Evolutionary conservation across 805 yeast species (phyloP), one percentile per base, ranked within the genome.

Genomic region (Tanozyma kutaoensis): DNA sequence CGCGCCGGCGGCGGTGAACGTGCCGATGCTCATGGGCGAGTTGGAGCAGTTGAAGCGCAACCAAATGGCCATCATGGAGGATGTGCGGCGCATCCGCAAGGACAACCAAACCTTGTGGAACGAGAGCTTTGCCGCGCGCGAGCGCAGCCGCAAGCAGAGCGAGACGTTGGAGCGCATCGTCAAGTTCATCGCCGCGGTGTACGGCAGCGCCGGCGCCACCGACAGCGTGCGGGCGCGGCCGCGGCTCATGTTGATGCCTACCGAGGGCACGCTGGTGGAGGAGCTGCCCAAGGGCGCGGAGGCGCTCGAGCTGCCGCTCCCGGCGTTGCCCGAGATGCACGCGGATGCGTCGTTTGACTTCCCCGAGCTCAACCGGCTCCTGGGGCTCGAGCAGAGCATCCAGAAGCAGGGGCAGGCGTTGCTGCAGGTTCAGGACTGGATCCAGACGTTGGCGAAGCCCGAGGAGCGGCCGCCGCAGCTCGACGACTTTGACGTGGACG

Each of bases 51-150:
- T 91, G 38, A 81, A 79, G 46, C 61, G 67, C 40, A 80, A 81
- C 42, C 98, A 91, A 50, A 43, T 70, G 34, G 69, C 80, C 12
- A 81, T 91, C 12, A 69, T 84, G 4, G 91, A 85, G 39, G 97
- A 91, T 45, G 58, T 91, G 35, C 60, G 77, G 39, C 64, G 96
- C 31, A 72, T 91, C 21, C 66, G 85, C 32, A 76, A 76, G 33
- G 97, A 91, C 46, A 91, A 88, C 53, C 88, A 82, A 46, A 51
- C 82, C 42, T 54, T 91, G 24, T 91, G 98, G 98, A 76, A 77
- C 34, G 97, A 91, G 46, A 77, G 84, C 42, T 75, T 66, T 46
- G 55, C 74, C 31, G 76, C 88, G 5, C 64, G 96, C 28, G 96
- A 88, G 47, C 69, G 86, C 36, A 81, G 86, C 49, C 72, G 77